Conservation (phyloP, 169 alveolate species). For the Plasmodium knowlesi region DNA sequence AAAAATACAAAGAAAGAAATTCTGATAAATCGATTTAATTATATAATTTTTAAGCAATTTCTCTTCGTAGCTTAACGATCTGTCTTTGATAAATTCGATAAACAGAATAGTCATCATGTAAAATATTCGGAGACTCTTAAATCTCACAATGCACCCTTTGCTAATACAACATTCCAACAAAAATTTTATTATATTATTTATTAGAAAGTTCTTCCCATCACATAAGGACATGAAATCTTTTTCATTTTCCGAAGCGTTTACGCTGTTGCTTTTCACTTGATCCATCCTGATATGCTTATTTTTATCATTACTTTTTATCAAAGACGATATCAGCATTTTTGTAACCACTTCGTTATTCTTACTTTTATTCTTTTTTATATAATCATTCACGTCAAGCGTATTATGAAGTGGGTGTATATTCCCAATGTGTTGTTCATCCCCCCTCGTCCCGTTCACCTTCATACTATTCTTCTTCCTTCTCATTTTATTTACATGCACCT, state of each 20-base stretch:
- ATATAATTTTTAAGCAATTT: constrained; percentile 28
- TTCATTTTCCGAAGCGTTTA: constrained; percentile 19
- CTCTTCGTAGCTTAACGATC: constrained; percentile 33
- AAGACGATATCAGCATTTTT: neutral
- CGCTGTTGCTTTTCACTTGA: neutral
- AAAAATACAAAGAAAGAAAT: constrained; percentile 54
- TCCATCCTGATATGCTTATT: neutral
- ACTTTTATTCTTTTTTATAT: neutral
- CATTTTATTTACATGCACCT: constrained; percentile 43
- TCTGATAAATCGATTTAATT: constrained; percentile 40
- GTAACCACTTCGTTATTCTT: neutral
- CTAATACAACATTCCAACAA: constrained; percentile 59
- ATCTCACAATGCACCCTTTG: constrained; percentile 54
- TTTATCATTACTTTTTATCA: constrained; percentile 29
- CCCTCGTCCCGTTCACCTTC: neutral
- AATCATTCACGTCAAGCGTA: constrained; percentile 1
- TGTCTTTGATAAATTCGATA: constrained; percentile 19
- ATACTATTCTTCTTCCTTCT: constrained; percentile 3
- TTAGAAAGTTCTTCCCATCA: constrained; percentile 49
- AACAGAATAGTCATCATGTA: constrained; percentile 35
- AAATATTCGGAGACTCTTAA: constrained; percentile 28
- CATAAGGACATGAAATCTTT: constrained; percentile 17
- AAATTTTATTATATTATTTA: constrained; percentile 65
- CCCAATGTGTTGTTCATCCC: neutral
- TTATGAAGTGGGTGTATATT: neutral